phyloP scores from a whole-genome alignment of 139 green algal genomes.

The Chlamydomonas sp. region DNA sequence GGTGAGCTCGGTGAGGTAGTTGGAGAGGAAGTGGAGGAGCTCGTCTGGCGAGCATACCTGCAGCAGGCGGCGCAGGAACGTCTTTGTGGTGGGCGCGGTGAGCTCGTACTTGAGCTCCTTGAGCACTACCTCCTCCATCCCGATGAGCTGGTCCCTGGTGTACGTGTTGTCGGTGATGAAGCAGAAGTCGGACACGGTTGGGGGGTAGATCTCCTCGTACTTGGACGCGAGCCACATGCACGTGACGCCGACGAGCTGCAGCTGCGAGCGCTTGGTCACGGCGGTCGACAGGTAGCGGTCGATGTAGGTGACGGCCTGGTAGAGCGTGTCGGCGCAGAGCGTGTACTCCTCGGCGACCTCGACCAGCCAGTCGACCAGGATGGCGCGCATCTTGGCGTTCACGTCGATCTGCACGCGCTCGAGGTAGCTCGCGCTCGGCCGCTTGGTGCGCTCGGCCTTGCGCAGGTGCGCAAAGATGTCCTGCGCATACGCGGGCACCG shows the following conservation, averaged over 20 bases:
- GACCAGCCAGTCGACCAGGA: constrained; percentile 96
- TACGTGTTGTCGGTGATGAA: constrained; percentile 99
- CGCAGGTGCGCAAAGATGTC: constrained; percentile 70
- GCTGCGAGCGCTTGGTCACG: constrained; percentile 30
- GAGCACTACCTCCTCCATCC: constrained; percentile 78
- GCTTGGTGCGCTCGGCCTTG: constrained; percentile 47
- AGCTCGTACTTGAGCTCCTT: constrained; percentile 78
- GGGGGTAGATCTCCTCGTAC: constrained; percentile 97
- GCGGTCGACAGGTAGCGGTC: constrained; percentile 76
- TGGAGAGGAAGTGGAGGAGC: constrained; percentile 55
- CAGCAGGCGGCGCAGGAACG: constrained; percentile 72
- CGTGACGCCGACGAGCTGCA: constrained; percentile 74
- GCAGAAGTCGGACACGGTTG: constrained; percentile 82
- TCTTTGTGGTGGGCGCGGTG: constrained; percentile 82
- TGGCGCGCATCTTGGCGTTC: constrained; percentile 81
- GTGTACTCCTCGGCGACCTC: constrained; percentile 91
- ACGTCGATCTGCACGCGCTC: constrained; percentile 76
- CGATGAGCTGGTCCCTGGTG: constrained; percentile 67
- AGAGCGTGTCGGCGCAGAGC: constrained; percentile 85
- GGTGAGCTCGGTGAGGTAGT: constrained; percentile 82
- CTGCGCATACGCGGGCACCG: constrained; percentile 61
- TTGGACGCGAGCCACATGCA: constrained; percentile 93
- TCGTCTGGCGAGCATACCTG: constrained; percentile 39
- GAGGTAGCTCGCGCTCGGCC: constrained; percentile 64
- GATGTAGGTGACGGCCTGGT: constrained; percentile 76